Base-by-base conservation (phyloP, 768 basidiomycete genomes). In the Leccinellum luteum region DNA sequence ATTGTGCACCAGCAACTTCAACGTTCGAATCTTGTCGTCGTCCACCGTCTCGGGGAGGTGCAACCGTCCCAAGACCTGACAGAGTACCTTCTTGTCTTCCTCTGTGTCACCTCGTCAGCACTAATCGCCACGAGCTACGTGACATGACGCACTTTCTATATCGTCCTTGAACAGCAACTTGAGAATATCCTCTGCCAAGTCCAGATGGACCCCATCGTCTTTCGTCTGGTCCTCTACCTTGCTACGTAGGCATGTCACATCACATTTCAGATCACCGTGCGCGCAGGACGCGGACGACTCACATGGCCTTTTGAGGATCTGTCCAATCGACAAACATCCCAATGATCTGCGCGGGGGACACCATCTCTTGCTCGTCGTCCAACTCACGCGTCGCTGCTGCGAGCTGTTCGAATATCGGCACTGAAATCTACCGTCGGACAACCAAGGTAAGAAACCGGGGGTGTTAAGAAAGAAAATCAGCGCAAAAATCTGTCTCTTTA, bases 291-390 rank as follows among this genome's bases (percentile, higher is more conserved):
- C 14, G 12, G 14, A 75, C 73, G 67, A 73, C 77, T 76, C 66
- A 82, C 66, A 83, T 79, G 34, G 82, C 80, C 65, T 90, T 92
- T 66, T 83, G 78, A 0, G 92, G 89, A 67, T 95, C 88, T 4
- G 89, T 91, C 93, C 94, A 96, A 62, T 94, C 92, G 3, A 88
- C 79, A 66, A 95, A 79, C 73, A 94, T 81, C n/a, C 86, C 75
- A 0, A 85, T 86, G 57, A 92, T 85, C 65, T 92, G 89, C 19
- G 83, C 74, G 0, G 89, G 83, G 0, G 82, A 74, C 12, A 92
- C 81, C 85, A 90, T 89, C 43, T 85, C 82, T 64, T 89, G 82
- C 48, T 83, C 86, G 1, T 87, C 87, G 3, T 90, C 90, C 23
- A 86, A 70, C 14, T 87, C 85, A 19, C 81, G 82, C 54, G 85